These are phyloP conservation scores for Pythium volutum DNA, from an alignment of 352 stramenopile genomes.

Conservation along the genomic window DNA sequence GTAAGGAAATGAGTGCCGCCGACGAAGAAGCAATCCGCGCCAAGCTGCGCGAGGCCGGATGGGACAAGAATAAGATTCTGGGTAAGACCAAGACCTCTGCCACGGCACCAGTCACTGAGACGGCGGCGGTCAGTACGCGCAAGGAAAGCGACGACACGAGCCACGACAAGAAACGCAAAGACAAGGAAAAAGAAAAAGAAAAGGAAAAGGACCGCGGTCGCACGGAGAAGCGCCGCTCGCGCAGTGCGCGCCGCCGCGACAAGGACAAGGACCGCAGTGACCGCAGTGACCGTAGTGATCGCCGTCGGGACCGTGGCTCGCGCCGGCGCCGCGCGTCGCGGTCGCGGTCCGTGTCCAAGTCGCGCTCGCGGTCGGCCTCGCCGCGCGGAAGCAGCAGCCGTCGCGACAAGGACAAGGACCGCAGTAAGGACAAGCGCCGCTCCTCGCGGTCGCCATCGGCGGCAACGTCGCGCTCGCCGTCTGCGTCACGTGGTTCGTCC, in stretches of 20 bases:
- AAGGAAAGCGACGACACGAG: constrained; percentile 16
- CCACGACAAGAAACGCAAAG: constrained; percentile 9
- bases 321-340: constrained; percentile 34
- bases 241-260: constrained; percentile 21
- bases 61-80: constrained; percentile 50
- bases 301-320: constrained; percentile 28
- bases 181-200: constrained; percentile 18
- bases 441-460: constrained; percentile 22
- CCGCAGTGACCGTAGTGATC: constrained; percentile 14
- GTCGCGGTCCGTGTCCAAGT: constrained; percentile 28
- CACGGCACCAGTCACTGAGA: constrained; percentile 24
- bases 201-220: constrained; percentile 12
- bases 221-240: constrained; percentile 26
- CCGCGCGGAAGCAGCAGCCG: constrained; percentile 17
- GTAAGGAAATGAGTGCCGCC: constrained; percentile 28
- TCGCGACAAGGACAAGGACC: constrained; percentile 10
- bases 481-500: constrained; percentile 23
- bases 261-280: too few relatives aligned
- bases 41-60: constrained; percentile 66
- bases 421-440: constrained; percentile 12
- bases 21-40: constrained; percentile 71
- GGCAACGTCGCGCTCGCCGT: constrained; percentile 27
- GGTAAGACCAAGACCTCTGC: constrained; percentile 21
- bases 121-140: constrained; percentile 18
- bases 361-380: constrained; percentile 35